Evolutionary conservation across 306 rosid genomes (phyloP), one percentile per base, ranked within the genome.

Genomic region (Pachyrhizus erosus): DNA sequence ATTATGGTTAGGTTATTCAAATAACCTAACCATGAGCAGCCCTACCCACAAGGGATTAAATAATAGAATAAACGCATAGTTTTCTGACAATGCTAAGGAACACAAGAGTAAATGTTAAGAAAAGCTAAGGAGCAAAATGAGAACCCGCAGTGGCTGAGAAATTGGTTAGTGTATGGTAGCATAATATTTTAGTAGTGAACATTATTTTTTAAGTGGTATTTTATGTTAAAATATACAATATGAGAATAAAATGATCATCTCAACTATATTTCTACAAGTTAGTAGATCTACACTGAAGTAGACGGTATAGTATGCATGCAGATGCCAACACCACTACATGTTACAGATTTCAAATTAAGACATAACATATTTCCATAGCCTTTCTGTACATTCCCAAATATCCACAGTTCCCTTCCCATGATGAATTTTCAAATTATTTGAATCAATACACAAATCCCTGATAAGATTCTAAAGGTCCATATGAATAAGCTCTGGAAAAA

Each of bases 371-470:
- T 61, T 27, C 46, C 45, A 9, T n/a, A 76, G 17, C 31, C 1
- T 26, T 76, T 76, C 31, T 27, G 3, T 15, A 61, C 26, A 42
- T 42, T 66, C 8, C 67, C 31, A 12, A 52, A 74, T 75, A 57
- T 37, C 39, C 65, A 57, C 39, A 57, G 21, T 17, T 74, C 9
- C 51, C 51, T 33, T 20, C 42, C 10, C 1, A 37, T 37, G 42
- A 29, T 26, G 42, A 51, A 14, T 21, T 52, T 57, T 37, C 24
- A 57, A 57, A 75, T 39, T 17, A 75, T 15, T 73, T 49, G 46
- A n/a, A 73, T 27, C 21, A 73, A 49, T 73, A 48, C 27, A 72
- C 29, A 54, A 21, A 14, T 73, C 55, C 40, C 70, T n/a, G 39
- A 42, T 15, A 27, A 58, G 23, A 60, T 64, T 5, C 20, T 31